Evolutionary conservation across 495 filamentous ascomycete species (phyloP), one percentile per base, ranked within the genome.

Genomic region (Penicillium chermesinum): DNA sequence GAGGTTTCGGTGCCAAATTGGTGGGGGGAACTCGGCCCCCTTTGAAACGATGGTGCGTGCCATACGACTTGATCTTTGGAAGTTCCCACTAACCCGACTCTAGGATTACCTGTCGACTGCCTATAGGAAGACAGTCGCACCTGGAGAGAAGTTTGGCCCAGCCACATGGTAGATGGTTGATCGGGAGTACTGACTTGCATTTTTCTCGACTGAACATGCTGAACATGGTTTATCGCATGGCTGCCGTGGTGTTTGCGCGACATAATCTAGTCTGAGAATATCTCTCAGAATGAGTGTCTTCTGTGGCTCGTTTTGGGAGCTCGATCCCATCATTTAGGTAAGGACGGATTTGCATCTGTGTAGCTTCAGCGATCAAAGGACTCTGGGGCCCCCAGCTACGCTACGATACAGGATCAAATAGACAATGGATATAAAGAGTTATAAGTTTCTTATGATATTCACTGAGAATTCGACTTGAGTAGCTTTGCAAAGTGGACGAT

Each of bases 11-110:
- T 74, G 19, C 77, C 78, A 0, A 45, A 51, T 3, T 80, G 78
- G 78, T 82, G 78, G 78, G 75, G n/a, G 74, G 22, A 79, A 79
- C 44, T 62, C 61, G 0, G 64, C 77, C 5, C 70, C 73, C 0
- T 63, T 60, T 33, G 49, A 62, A 17, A 62, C 54, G 10, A 55
- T 53, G 46, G 52, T 61, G 35, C 27, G 43, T 50, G 16, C n/a
- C 16, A 16, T 16, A 12, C 14, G 19, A 44, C 16, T 1, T n/a
- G 3, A 13, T 5, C 2, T 10, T 17, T 42, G 18, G 3, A 1
- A 30, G 5, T 12, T 49, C 13, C 25, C 40, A 40, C 39, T 18
- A 25, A 43, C 6, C 15, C 7, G 8, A 20, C 2, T 18, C 32
- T 25, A 57, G 67, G 79, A 82, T 52, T 70, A 54, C 32, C 63